Percentiles rank a stretch among this genome's conserved stretches.
Conservation (phyloP, 2,329 filamentous ascomycete species). For the Eutypa lata region DNA sequence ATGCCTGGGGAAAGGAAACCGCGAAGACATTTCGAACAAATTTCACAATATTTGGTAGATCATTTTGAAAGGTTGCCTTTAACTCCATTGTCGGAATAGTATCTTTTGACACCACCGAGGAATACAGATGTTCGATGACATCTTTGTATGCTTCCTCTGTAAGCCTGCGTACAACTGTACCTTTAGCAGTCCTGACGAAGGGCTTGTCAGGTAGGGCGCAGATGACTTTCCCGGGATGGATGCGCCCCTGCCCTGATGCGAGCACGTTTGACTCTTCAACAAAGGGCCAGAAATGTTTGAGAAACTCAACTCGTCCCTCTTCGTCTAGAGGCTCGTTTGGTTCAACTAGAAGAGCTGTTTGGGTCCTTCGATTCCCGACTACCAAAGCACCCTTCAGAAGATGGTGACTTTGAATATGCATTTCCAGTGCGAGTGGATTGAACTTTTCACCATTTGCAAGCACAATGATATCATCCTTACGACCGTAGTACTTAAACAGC, state of each 20-base stretch:
- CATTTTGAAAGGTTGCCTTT: not conserved
- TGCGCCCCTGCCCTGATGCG: not conserved
- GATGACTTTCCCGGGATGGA: not conserved
- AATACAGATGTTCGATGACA: constrained; percentile 2
- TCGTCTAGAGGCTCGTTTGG: not conserved
- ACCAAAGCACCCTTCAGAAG: not conserved
- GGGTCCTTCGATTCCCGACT: not conserved
- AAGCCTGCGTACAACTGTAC: constrained; percentile 2
- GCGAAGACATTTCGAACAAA: not conserved
- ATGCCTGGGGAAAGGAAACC: not conserved
- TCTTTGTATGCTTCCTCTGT: not conserved
- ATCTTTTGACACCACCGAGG: not conserved
- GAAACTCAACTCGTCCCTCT: not conserved
- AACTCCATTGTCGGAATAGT: no score
- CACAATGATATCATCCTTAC: constrained; percentile 40
- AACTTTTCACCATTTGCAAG: constrained; percentile 36
- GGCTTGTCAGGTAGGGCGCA: constrained; percentile 1
- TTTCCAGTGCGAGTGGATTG: constrained; percentile 7
- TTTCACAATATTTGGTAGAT: not conserved
- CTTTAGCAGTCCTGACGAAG: constrained; percentile 3
- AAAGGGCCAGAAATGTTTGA: not conserved
- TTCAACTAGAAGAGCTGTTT: constrained; percentile 1
- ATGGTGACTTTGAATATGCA: not conserved
- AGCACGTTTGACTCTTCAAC: constrained; percentile 1
- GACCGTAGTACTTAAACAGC: constrained; percentile 34